Evolutionary conservation across 805 yeast genomes (phyloP).

Genomic region (Isabelozyma heimii): DNA sequence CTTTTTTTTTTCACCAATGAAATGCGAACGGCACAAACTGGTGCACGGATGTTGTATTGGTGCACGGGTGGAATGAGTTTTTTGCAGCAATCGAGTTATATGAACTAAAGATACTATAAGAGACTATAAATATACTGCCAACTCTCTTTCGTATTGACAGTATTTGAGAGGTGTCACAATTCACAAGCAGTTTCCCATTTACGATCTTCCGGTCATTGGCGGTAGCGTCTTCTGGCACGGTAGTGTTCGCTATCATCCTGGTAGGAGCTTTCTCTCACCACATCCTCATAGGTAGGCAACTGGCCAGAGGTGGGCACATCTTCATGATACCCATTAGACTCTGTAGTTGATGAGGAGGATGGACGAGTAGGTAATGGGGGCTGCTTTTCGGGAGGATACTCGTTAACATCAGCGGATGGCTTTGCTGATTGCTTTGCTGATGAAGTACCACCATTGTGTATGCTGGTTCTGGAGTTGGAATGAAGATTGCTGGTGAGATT

Average conservation of each 20-base stretch:
- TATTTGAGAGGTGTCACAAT: neutral
- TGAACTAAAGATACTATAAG: too few relatives aligned
- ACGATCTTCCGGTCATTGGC: slow-evolving; percentile 16
- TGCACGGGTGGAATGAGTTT: neutral
- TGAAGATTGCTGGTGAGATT: slow-evolving; percentile 22
- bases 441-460: slow-evolving; percentile 1
- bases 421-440: too few relatives aligned
- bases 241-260: slow-evolving; percentile 32
- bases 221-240: slow-evolving; percentile 32
- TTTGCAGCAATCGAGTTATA: neutral
- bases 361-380: slow-evolving; percentile 1
- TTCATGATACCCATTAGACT: neutral
- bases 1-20: neutral
- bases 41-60: neutral
- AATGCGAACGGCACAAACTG: neutral
- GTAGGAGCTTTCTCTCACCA: slow-evolving; percentile 23
- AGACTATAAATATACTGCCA: too few relatives aligned
- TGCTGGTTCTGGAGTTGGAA: slow-evolving; percentile 19
- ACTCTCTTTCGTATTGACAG: too few relatives aligned
- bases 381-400: neutral
- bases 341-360: neutral
- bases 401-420: slow-evolving; percentile 1
- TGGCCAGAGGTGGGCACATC: slow-evolving; percentile 1
- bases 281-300: slow-evolving; percentile 40
- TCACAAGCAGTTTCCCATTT: neutral